phyloP scores from a whole-genome alignment of 2,329 filamentous ascomycete species.

The Microcyclospora tardicrescens region DNA sequence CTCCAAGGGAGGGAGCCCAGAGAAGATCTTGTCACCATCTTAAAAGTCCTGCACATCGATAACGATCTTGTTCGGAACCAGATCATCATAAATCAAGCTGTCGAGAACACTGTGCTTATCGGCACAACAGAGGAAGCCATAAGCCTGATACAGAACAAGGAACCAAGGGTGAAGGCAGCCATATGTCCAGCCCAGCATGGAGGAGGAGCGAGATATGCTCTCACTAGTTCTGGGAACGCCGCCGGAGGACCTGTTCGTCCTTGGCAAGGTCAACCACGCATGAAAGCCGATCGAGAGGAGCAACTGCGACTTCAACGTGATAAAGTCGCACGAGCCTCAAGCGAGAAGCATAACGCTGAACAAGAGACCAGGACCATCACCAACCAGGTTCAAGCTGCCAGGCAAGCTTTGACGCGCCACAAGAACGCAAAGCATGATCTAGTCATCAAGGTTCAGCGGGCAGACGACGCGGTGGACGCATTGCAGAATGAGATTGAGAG shows the following conservation, averaged over 20 bases:
- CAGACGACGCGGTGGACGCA: slow-evolving; percentile 49
- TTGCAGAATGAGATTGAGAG: slow-evolving; percentile 53
- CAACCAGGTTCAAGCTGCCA: slow-evolving; percentile 14
- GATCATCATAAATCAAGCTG: slow-evolving; percentile 66
- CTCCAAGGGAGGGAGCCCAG: slow-evolving; percentile 62
- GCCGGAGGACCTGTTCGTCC: slow-evolving; percentile 42
- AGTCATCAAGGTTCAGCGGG: slow-evolving; percentile 43
- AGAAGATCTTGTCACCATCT: slow-evolving; percentile 56
- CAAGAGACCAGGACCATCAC: slow-evolving; percentile 36
- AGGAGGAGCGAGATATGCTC: slow-evolving; percentile 46
- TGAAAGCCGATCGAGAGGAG: slow-evolving; percentile 20
- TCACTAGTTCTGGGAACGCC: slow-evolving; percentile 34
- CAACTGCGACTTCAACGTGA: slow-evolving; percentile 30
- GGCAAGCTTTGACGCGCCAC: slow-evolving; percentile 37
- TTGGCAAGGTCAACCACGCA: slow-evolving; percentile 48
- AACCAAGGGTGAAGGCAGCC: slow-evolving; percentile 57
- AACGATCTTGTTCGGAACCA: slow-evolving; percentile 65
- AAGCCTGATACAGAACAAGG: slow-evolving; percentile 44
- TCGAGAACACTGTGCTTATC: slow-evolving; percentile 77
- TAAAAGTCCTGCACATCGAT: slow-evolving; percentile 68
- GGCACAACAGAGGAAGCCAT: slow-evolving; percentile 53
- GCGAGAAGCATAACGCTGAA: slow-evolving; percentile 42
- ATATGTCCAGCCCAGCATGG: slow-evolving; percentile 51
- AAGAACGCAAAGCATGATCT: slow-evolving; percentile 36
- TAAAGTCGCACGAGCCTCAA: slow-evolving; percentile 18